A percentile compares a stretch with the other conserved stretches of the same genome.
phyloP scores from a whole-genome alignment of 495 filamentous ascomycete genomes.

The Penicillium psychrofluorescens region DNA sequence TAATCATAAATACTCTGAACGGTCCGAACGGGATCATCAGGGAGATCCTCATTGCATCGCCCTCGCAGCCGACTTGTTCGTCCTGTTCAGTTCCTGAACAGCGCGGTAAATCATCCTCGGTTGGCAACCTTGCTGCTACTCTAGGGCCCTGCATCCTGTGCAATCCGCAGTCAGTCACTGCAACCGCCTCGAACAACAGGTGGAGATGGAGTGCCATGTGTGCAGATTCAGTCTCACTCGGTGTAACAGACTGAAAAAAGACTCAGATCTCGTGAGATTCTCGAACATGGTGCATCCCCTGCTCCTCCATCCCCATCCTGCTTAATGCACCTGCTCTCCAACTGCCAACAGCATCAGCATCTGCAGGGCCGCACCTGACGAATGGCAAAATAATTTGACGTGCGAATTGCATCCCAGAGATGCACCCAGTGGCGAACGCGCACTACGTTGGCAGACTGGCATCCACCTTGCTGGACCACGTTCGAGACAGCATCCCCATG shows the following conservation, averaged over 20 bases:
- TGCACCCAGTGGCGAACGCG: slow-evolving; percentile 2
- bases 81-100: slow-evolving; percentile 5
- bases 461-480: slow-evolving; percentile 17
- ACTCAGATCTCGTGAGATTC: slow-evolving; percentile 3
- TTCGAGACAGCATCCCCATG: slow-evolving; percentile 10
- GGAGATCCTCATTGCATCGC: background rate
- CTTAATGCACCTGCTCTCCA: background rate
- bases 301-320: background rate
- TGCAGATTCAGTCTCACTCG: slow-evolving; percentile 7
- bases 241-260: slow-evolving; percentile 8
- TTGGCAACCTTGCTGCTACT: slow-evolving; percentile 12
- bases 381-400: background rate
- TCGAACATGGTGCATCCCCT: background rate
- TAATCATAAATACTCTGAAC: background rate
- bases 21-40: background rate
- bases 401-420: background rate
- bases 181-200: background rate
- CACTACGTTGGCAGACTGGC: slow-evolving; percentile 6
- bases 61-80: background rate
- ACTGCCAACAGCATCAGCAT: slow-evolving; percentile 4
- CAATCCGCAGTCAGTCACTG: no score
- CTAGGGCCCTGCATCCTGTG: no score
- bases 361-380: background rate
- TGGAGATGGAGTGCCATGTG: slow-evolving; percentile 12
- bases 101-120: slow-evolving; percentile 13